phyloP scores from a whole-genome alignment of 2,329 filamentous ascomycete species.

The Colletotrichum camelliae region DNA sequence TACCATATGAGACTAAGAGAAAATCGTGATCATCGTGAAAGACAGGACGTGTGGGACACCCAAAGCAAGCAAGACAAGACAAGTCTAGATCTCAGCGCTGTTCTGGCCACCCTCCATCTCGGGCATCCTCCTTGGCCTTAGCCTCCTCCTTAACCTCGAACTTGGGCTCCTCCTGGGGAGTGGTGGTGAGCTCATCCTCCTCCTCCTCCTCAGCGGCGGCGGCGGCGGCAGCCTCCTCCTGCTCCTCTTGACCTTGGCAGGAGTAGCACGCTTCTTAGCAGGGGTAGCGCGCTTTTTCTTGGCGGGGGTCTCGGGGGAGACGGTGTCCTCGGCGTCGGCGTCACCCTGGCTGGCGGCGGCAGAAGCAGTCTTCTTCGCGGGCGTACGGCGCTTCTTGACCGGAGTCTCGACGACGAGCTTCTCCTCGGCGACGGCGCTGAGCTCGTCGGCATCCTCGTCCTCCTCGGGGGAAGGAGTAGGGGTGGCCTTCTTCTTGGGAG shows the following conservation, averaged over 20 bases:
- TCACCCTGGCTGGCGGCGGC: not conserved
- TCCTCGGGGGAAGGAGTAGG: not conserved
- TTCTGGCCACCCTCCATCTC: slow-evolving; percentile 1
- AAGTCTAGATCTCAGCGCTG: not conserved
- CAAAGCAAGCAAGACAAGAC: not conserved
- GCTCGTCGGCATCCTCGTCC: not conserved
- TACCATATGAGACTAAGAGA: not conserved
- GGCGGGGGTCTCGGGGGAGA: not conserved
- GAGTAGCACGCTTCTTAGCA: not conserved
- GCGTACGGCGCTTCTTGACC: slow-evolving; percentile 9
- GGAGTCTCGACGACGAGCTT: slow-evolving; percentile 12
- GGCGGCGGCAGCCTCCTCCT: not conserved
- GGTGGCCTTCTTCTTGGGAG: slow-evolving; percentile 3
- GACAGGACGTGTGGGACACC: not conserved
- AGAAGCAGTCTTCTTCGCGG: not conserved
- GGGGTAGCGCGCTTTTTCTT: slow-evolving; percentile 14
- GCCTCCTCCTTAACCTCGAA: slow-evolving; percentile 9
- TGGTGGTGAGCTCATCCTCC: not conserved
- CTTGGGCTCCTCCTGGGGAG: slow-evolving; percentile 13
- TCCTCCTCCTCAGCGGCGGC: not conserved
- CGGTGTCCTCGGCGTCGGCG: not conserved
- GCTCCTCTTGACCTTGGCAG: not conserved
- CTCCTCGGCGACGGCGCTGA: not conserved
- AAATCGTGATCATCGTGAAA: not conserved
- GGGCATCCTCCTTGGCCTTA: not conserved